A percentile compares a stretch with the other conserved stretches of the same genome.
Conservation (phyloP, 1,284 basidiomycete species). For the Schizopora paradoxa region DNA sequence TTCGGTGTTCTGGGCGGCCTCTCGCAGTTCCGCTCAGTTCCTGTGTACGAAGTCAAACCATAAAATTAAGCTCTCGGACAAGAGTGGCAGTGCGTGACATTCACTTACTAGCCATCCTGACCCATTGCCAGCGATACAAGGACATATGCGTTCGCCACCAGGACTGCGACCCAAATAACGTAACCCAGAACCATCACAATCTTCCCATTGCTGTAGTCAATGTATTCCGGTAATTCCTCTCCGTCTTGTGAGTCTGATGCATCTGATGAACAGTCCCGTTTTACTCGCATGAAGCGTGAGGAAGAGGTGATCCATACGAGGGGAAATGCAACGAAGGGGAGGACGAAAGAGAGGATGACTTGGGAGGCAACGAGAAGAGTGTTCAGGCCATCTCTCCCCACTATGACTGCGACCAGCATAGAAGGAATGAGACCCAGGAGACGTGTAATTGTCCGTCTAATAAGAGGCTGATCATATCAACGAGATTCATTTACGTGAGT, state of each 20-base stretch:
- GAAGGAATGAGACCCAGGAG: slow-evolving; percentile 82
- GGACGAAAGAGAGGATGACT: slow-evolving; percentile 80
- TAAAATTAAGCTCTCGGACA: no score
- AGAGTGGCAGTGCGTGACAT: no score
- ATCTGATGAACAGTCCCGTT: slow-evolving; percentile 21
- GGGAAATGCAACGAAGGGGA: slow-evolving; percentile 84
- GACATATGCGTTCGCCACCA: slow-evolving; percentile 67
- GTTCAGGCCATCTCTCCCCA: slow-evolving; percentile 76
- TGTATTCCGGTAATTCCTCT: slow-evolving; percentile 28
- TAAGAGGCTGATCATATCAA: slow-evolving; percentile 64
- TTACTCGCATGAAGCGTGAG: slow-evolving; percentile 63
- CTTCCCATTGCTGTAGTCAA: slow-evolving; percentile 61
- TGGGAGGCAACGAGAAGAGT: slow-evolving; percentile 83
- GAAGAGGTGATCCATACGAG: slow-evolving; percentile 73
- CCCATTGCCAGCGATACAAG: slow-evolving; percentile 45
- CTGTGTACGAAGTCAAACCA: no score
- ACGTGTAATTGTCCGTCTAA: slow-evolving; percentile 81
- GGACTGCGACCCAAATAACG: slow-evolving; percentile 57
- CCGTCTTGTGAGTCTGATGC: slow-evolving; percentile 7
- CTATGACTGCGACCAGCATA: slow-evolving; percentile 69
- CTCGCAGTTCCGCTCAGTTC: no score
- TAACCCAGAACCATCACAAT: slow-evolving; percentile 50
- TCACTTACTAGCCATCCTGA: slow-evolving; percentile 16
- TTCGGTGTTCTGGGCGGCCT: no score
- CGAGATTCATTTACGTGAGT: no score